Percentiles rank a stretch among this genome's conserved stretches.
These are phyloP conservation scores for Mucuna pruriens DNA, from an alignment of 306 rosid species.

Conservation along the genomic window DNA sequence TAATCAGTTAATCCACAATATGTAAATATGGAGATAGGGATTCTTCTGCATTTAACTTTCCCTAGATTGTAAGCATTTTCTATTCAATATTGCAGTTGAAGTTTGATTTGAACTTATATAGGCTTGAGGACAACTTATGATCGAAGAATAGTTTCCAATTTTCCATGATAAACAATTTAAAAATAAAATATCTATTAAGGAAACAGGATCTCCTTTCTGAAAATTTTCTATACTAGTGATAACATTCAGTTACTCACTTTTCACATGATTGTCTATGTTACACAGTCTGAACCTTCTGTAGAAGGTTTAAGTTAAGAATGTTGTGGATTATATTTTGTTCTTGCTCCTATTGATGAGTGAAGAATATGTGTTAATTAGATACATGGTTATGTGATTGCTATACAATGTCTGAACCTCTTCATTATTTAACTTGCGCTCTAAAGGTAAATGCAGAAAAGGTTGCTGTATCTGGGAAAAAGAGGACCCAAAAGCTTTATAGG, in stretches of 20 bases:
- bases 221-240: not conserved
- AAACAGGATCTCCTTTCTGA: not conserved
- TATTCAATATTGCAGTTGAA: slow-evolving; percentile 3
- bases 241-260: not conserved
- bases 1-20: not conserved
- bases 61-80: not conserved
- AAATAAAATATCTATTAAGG: not conserved
- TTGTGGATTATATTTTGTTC: not conserved
- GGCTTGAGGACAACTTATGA: not conserved
- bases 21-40: slow-evolving; percentile 14
- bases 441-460: slow-evolving; percentile 96
- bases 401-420: slow-evolving; percentile 25
- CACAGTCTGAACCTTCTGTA: not conserved
- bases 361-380: not conserved
- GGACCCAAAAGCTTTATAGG: slow-evolving; percentile 91
- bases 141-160: slow-evolving; percentile 1
- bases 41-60: slow-evolving; percentile 17
- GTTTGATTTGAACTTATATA: slow-evolving; percentile 21
- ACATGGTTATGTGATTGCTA: not conserved
- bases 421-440: slow-evolving; percentile 30
- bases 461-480: slow-evolving; percentile 92
- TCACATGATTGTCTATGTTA: slow-evolving; percentile 29
- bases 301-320: slow-evolving; percentile 16
- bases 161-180: slow-evolving; percentile 10
- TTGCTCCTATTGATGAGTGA: slow-evolving; percentile 9